These are phyloP conservation scores for Diophrys appendiculata DNA, from an alignment of 73 alveolate genomes.

Conservation along the genomic window DNA sequence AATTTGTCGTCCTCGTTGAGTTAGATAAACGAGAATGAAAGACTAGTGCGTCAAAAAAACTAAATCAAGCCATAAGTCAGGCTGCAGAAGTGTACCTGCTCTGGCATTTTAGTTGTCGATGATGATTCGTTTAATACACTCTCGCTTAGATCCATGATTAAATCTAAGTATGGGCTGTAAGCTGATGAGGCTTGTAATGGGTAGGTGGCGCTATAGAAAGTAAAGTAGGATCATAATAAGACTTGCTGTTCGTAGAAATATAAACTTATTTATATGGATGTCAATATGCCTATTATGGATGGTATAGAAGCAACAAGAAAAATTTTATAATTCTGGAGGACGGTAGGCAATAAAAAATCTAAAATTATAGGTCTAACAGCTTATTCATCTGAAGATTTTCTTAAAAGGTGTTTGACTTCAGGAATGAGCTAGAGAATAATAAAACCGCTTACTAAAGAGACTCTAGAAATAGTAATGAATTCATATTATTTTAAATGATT, in stretches of 20 bases:
- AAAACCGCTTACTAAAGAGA: too few species aligned
- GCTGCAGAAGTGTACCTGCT: background rate
- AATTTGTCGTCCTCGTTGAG: too few species aligned
- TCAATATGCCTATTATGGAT: background rate
- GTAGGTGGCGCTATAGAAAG: background rate
- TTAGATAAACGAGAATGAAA: too few species aligned
- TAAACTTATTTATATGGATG: background rate
- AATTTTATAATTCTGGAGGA: background rate
- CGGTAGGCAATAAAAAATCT: background rate
- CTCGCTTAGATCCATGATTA: background rate
- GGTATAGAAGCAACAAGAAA: background rate
- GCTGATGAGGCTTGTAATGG: background rate
- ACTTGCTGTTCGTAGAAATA: background rate
- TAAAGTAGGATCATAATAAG: too few species aligned
- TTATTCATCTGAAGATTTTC: background rate
- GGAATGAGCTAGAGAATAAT: background rate
- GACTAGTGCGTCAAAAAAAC: too few species aligned
- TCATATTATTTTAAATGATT: too few species aligned
- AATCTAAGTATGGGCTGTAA: background rate
- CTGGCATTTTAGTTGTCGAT: background rate
- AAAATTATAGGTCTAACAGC: background rate
- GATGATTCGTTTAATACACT: background rate
- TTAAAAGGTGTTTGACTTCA: background rate
- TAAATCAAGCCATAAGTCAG: too few species aligned
- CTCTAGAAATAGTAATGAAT: too few species aligned